Percentiles rank a stretch among this genome's conserved stretches.
Evolutionary conservation across 1,139 yeast species (phyloP).

Genomic region (Pichia sp.): DNA sequence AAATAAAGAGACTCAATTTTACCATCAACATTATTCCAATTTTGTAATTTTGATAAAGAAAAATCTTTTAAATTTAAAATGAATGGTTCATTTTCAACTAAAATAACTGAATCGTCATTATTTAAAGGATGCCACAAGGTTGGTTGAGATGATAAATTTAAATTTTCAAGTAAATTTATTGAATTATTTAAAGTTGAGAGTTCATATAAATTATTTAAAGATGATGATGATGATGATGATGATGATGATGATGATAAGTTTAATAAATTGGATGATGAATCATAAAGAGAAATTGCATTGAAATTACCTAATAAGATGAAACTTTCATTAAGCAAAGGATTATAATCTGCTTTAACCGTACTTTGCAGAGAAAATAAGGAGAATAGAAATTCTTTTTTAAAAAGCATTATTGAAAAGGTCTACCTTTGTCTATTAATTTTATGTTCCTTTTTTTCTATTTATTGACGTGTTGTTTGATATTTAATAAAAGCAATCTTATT

Average conservation of each 20-base stretch:
- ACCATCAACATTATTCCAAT: conserved; percentile 38
- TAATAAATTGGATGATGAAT: conserved; percentile 42
- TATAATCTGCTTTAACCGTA: not conserved
- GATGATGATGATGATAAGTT: conserved; percentile 16
- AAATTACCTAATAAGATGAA: conserved; percentile 63
- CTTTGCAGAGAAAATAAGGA: not conserved
- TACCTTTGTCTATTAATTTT: too few species aligned
- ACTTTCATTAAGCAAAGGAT: conserved; percentile 12
- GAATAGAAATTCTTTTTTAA: not conserved
- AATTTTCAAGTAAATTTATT: conserved; percentile 9
- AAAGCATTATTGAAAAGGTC: not conserved
- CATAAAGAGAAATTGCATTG: conserved; percentile 53
- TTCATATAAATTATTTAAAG: conserved; percentile 14
- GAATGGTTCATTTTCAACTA: conserved; percentile 21
- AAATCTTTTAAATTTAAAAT: conserved; percentile 13
- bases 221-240: conserved; percentile 2
- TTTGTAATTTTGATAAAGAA: conserved; percentile 12
- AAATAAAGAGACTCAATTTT: conserved; percentile 46
- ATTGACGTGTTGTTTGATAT: too few species aligned
- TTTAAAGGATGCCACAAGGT: conserved; percentile 13
- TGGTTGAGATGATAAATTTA: conserved; percentile 3
- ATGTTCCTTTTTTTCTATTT: too few species aligned
- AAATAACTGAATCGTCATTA: conserved; percentile 8
- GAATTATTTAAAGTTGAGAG: conserved; percentile 11
- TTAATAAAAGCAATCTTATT: too few species aligned